Percentiles rank a stretch among this genome's conserved stretches.
Evolutionary conservation across 306 rosid species (phyloP).

Genomic region (Amphicarpaea edgeworthii): DNA sequence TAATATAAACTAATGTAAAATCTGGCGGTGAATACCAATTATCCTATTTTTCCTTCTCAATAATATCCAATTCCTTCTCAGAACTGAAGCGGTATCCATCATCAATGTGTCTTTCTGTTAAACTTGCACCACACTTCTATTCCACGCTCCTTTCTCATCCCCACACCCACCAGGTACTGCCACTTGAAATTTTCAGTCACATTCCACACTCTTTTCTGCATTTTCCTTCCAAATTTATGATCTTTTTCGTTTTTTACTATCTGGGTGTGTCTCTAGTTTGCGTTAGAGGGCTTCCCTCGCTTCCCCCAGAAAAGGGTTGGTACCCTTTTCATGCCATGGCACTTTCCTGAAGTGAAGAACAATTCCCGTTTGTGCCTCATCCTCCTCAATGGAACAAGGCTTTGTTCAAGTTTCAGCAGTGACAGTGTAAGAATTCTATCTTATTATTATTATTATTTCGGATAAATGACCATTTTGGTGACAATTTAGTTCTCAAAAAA

Average conservation of each 20-base stretch:
- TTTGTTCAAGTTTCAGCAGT: slow-evolving; percentile 48
- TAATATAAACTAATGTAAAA: neutral
- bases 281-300: slow-evolving; percentile 34
- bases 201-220: neutral
- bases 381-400: slow-evolving; percentile 37
- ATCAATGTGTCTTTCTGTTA: slow-evolving; percentile 47
- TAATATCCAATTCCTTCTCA: neutral
- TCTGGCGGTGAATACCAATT: neutral
- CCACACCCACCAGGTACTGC: slow-evolving; percentile 46
- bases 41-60: neutral
- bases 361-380: slow-evolving; percentile 41
- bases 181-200: neutral
- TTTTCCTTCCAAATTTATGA: neutral
- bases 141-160: slow-evolving; percentile 24
- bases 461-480: too few species aligned
- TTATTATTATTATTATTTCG: neutral
- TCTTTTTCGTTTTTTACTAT: slow-evolving; percentile 18
- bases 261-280: slow-evolving; percentile 43
- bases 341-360: slow-evolving; percentile 20
- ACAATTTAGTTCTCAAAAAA: too few species aligned
- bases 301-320: slow-evolving; percentile 30
- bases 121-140: slow-evolving; percentile 30
- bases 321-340: slow-evolving; percentile 41
- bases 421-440: slow-evolving; percentile 47
- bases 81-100: neutral